Evolutionary conservation across 192 early-diverging fungal species (phyloP).

Genomic region (Pilaira anomala): DNA sequence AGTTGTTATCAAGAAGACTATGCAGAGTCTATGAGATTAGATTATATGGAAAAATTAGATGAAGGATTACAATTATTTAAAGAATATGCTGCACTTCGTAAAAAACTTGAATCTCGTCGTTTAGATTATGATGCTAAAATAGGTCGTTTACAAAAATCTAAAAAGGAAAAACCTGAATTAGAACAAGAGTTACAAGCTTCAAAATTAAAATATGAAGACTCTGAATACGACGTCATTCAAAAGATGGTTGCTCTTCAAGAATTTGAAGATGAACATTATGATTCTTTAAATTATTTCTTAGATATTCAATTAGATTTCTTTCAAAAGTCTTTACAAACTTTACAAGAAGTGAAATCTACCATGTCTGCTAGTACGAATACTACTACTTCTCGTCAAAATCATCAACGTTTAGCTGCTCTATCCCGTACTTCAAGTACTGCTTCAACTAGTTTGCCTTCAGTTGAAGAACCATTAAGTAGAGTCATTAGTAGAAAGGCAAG

Average conservation of each 20-base stretch:
- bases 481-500: not conserved
- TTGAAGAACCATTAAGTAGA: not conserved
- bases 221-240: constrained; percentile 69
- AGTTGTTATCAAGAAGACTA: constrained; percentile 47
- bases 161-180: constrained; percentile 85
- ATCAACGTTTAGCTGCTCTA: not conserved
- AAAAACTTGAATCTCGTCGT: constrained; percentile 85
- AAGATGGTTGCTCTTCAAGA: constrained; percentile 84
- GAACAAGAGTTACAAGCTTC: constrained; percentile 89
- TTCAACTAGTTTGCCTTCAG: too few species aligned
- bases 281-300: not conserved
- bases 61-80: constrained; percentile 50
- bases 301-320: constrained; percentile 9
- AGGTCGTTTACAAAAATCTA: constrained; percentile 81
- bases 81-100: constrained; percentile 60
- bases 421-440: not conserved
- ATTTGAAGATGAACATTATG: constrained; percentile 51
- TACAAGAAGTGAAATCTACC: not conserved
- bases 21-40: constrained; percentile 35
- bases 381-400: not conserved
- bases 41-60: constrained; percentile 41
- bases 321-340: not conserved
- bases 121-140: constrained; percentile 93
- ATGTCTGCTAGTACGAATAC: not conserved
- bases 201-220: constrained; percentile 94